These are phyloP conservation scores for Oenanthe javanica DNA, from an alignment of 140 eudicot genomes.

Conservation along the genomic window DNA sequence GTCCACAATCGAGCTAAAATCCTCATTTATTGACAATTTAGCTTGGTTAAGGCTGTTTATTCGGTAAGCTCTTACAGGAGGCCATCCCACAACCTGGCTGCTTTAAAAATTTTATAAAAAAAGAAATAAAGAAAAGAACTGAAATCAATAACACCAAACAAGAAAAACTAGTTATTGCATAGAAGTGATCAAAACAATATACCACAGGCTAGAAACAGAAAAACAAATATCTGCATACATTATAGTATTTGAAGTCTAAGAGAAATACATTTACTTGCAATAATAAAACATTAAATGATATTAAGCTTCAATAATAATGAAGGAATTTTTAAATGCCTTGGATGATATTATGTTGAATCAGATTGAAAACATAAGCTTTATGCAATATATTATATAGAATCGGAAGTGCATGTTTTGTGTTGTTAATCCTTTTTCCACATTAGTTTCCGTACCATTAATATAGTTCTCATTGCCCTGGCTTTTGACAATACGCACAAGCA, in stretches of 20 bases:
- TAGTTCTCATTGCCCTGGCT: not conserved
- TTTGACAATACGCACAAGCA: not conserved
- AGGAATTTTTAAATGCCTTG: not conserved
- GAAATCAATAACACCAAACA: not conserved
- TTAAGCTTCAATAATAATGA: not conserved
- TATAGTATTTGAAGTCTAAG: not conserved
- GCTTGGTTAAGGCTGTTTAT: slow-evolving; percentile 70
- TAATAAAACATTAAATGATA: not conserved
- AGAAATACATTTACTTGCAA: not conserved
- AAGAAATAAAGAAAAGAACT: slow-evolving; percentile 1
- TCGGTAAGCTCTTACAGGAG: slow-evolving; percentile 76
- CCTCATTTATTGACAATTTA: slow-evolving; percentile 56
- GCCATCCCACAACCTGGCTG: slow-evolving; percentile 97
- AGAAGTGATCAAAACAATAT: not conserved
- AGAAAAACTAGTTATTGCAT: not conserved
- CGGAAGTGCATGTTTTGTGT: not conserved
- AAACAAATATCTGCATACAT: not conserved
- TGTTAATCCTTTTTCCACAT: not conserved
- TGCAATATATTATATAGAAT: not conserved
- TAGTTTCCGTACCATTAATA: not conserved
- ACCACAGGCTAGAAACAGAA: not conserved
- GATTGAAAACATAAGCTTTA: not conserved
- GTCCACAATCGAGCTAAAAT: slow-evolving; percentile 34
- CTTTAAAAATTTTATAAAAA: slow-evolving; percentile 14
- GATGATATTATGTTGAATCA: not conserved